Conservation (phyloP, 352 stramenopile genomes). For the Phytophthora fragariae region DNA sequence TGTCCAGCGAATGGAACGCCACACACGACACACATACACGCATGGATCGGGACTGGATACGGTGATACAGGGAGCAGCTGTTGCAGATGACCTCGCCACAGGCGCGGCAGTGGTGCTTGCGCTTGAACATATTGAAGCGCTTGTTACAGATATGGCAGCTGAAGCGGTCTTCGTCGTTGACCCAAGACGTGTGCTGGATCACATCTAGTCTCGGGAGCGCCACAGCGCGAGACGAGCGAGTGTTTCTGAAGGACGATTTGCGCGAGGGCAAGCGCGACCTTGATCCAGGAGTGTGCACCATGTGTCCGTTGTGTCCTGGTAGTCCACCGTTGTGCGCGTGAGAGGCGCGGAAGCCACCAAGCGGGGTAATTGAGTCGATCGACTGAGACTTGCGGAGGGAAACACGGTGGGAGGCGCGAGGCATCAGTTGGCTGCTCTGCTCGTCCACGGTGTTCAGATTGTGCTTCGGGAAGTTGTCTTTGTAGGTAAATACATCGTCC, state of each 20-base stretch:
- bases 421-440: constrained; percentile 64
- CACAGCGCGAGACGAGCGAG: constrained; percentile 75
- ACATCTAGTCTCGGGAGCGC: constrained; percentile 77
- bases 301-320: constrained; percentile 30
- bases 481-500: constrained; percentile 70
- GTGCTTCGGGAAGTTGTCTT: constrained; percentile 63
- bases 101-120: constrained; percentile 87
- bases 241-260: constrained; percentile 83
- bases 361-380: constrained; percentile 54
- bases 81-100: constrained; percentile 91
- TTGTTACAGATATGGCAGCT: constrained; percentile 91
- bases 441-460: constrained; percentile 79
- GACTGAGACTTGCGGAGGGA: constrained; percentile 63
- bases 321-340: constrained; percentile 19
- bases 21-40: constrained; percentile 88
- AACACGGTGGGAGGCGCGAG: constrained; percentile 36
- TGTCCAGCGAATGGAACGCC: constrained; percentile 84
- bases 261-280: constrained; percentile 50
- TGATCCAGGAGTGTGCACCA: constrained; percentile 32
- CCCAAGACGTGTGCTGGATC: constrained; percentile 84
- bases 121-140: constrained; percentile 90
- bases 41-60: constrained; percentile 86
- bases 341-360: constrained; percentile 44
- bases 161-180: constrained; percentile 87
- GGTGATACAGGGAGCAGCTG: constrained; percentile 83